Base-by-base conservation (phyloP, 2,329 filamentous ascomycete genomes). In the Hypoxylon sp. region DNA sequence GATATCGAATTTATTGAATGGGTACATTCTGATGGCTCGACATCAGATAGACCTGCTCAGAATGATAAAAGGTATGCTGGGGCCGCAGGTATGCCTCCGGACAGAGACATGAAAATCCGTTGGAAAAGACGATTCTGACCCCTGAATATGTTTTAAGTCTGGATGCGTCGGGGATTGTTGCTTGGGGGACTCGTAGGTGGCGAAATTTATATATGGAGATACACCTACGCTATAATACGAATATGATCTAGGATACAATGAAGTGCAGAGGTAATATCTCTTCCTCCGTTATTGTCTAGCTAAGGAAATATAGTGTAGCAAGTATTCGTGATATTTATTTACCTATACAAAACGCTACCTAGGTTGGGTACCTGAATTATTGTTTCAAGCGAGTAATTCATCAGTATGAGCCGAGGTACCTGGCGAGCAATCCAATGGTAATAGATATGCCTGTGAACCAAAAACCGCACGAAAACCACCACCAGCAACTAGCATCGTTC, bases 381-480 rank as follows among this genome's bases (percentile, higher is more conserved):
- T 20, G 6, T 40, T 7, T 17, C 8, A 10, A 42, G 17, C 3
- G 3, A n/a, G 40, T 2, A 20, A 42, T 7, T 7, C 1, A 42
- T 42, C n/a, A 42, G n/a, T 42, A 17, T 17, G n/a, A 42, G n/a
- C 6, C 7, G 6, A 42, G 40, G 30, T 72, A 72, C 57, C 69
- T 55, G n/a, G 70, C 69, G 27, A 77, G 54, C 49, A 77, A 61
- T 2, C 73, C 76, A 5, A 66, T 65, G 1, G 74, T 72, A 48
- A 77, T 76, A 2, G 76, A 69, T 22, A 72, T 73, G 2, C 76
- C 77, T 1, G 76, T 70, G 27, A 73, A 50, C 77, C 77, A 79
- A 46, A 78, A 79, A 10, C 77, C 77, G 8, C 76, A 69, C 48
- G 69, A 55, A 46, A 79, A 79, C 77, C 77, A 79, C 74, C 71